Evolutionary conservation across 139 green algal genomes (phyloP), one percentile per base, ranked within the genome.

Genomic region (Limnomonas spitsbergensis): DNA sequence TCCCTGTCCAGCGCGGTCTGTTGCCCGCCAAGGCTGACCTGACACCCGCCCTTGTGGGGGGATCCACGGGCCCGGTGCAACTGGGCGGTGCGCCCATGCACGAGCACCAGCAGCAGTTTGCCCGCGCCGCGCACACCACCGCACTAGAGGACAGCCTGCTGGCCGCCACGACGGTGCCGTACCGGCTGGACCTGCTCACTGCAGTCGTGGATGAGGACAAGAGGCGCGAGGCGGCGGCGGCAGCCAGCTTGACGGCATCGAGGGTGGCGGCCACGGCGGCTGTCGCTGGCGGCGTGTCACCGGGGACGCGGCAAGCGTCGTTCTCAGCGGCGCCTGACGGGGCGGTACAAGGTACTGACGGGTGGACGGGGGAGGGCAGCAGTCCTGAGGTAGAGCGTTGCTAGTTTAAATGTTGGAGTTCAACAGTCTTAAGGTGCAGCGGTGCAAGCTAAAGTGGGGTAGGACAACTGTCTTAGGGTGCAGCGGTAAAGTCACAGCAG

Each of bases 1-100:
- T n/a, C n/a, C n/a, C 38, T 78, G 40, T 89, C 37, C 87, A 87
- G 54, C 79, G 83, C 1, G 84, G 88, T 6, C 73, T 92, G 61
- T 68, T 92, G 53, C 83, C 81, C 1, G 4, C 53, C 2, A 78
- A 80, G 29, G 75, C 78, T 4, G 85, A 92, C 80, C 77, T 90
- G 32, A 88, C 70, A 66, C 70, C 40, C 9, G 39, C 70, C 37
- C 70, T 66, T 42, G 39, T 61, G 70, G 39, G 40, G 9, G 67
- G 67, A 31, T 29, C n/a, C 9, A 3, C 29, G 3, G 70, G 26
- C 27, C 39, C 70, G 7, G 38, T 77, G 3, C 6, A 77, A 27
- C 3, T 38, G 4, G 52, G 47, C 47, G 34, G 24, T 26, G 52
- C 34, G 1, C 36, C 47, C 4, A 4, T 84, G 34, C 80, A 84